Evolutionary conservation across 164 flowering plant species (phyloP).

Genomic region (Umbellularia californica): DNA sequence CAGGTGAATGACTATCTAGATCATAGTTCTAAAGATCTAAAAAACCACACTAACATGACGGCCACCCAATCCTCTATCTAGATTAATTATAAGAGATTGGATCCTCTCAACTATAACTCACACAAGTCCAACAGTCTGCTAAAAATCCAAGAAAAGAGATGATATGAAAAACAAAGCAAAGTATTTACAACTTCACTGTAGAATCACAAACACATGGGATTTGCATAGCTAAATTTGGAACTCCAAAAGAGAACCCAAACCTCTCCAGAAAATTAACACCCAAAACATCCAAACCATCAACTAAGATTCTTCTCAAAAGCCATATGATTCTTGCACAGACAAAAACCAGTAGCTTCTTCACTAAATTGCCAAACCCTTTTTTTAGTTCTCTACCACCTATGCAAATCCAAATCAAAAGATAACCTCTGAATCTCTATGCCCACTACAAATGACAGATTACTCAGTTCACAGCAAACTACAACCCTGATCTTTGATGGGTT

Average conservation of each 20-base stretch:
- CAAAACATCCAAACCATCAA: neutral
- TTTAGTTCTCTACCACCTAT: neutral
- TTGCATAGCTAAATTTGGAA: neutral
- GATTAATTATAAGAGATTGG: neutral
- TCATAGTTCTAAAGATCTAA: neutral
- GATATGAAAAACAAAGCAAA: neutral
- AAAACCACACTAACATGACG: neutral
- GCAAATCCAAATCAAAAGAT: neutral
- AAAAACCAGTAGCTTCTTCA: neutral
- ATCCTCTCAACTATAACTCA: neutral
- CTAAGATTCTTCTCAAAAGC: neutral
- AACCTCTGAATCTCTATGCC: neutral
- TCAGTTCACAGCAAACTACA: neutral
- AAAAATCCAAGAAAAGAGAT: neutral
- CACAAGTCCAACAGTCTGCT: neutral
- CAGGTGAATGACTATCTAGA: neutral
- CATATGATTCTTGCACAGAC: neutral
- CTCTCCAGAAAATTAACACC: neutral
- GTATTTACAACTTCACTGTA: neutral
- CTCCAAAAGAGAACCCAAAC: neutral
- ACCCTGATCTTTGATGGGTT: neutral
- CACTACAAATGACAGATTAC: conserved; percentile 2
- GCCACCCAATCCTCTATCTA: neutral
- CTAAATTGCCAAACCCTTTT: neutral
- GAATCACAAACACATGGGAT: neutral